phyloP scores from a whole-genome alignment of 176 grass and related monocot species.

The Pharus latifolius region DNA sequence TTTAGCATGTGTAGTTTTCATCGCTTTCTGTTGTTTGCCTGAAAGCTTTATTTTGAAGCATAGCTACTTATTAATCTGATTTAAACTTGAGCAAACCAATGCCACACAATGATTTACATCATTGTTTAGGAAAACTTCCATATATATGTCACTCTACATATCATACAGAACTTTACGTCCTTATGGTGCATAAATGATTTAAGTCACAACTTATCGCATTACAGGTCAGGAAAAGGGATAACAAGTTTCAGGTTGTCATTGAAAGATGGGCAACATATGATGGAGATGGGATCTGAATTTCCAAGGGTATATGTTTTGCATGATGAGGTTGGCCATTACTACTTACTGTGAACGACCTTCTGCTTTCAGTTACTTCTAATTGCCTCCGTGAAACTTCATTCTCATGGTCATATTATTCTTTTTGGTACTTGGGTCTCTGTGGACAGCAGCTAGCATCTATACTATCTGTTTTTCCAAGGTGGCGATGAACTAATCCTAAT shows the following conservation, averaged over 20 bases:
- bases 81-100: not conserved
- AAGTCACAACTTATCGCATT: not conserved
- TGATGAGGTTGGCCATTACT: too few species aligned
- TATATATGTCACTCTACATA: not conserved
- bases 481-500: not conserved
- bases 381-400: not conserved
- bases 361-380: not conserved
- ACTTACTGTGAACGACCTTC: too few species aligned
- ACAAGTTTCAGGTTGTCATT: constrained; percentile 75
- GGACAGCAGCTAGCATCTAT: not conserved
- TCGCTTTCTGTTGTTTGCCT: not conserved
- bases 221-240: constrained; percentile 75
- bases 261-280: constrained; percentile 98
- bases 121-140: not conserved
- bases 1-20: not conserved
- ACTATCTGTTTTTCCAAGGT: not conserved
- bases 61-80: not conserved
- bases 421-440: not conserved
- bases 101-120: not conserved
- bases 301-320: not conserved
- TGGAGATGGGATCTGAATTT: constrained; percentile 71
- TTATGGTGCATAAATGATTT: not conserved
- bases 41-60: constrained; percentile 4
- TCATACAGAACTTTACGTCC: not conserved
- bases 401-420: not conserved